Conservation (phyloP, 1,139 yeast species). For the Meyerozyma elateridarum region DNA sequence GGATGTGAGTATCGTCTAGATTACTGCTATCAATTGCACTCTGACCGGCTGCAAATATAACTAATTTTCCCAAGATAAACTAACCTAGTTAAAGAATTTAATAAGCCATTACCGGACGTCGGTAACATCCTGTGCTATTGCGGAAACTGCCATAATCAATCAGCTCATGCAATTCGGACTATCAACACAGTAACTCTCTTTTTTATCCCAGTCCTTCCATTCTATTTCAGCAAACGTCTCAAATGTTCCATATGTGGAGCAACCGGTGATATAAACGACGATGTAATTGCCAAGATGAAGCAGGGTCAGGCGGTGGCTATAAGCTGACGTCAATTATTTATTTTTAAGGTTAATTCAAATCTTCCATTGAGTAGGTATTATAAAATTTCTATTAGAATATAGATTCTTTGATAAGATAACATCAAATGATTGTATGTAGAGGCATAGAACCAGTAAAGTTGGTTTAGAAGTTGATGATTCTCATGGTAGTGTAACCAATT, state of each 20-base stretch:
- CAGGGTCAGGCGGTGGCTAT: constrained; percentile 43
- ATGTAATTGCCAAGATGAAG: constrained; percentile 28
- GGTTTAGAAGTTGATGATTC: constrained; percentile 34
- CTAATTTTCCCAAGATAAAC: too few relatives aligned
- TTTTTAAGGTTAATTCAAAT: background rate
- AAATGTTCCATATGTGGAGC: constrained; percentile 44
- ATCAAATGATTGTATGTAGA: too few relatives aligned
- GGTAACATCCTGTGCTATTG: constrained; percentile 25
- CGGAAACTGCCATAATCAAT: constrained; percentile 42
- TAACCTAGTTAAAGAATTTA: constrained; percentile 21
- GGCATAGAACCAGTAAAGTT: background rate
- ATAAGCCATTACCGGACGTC: constrained; percentile 24
- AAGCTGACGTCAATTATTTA: background rate
- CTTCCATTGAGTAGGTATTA: background rate
- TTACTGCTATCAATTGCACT: too few relatives aligned
- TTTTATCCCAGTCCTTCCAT: constrained; percentile 43
- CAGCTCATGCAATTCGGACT: constrained; percentile 39
- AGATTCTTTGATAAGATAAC: too few relatives aligned
- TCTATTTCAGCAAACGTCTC: constrained; percentile 33
- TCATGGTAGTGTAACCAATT: constrained; percentile 66
- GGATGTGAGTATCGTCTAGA: constrained; percentile 5
- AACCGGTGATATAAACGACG: constrained; percentile 31
- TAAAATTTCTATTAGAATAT: background rate
- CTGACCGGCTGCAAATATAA: too few relatives aligned
- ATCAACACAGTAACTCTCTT: constrained; percentile 42